Base-by-base conservation (phyloP, 164 flowering plant genomes). In the Akebia trifoliata region DNA sequence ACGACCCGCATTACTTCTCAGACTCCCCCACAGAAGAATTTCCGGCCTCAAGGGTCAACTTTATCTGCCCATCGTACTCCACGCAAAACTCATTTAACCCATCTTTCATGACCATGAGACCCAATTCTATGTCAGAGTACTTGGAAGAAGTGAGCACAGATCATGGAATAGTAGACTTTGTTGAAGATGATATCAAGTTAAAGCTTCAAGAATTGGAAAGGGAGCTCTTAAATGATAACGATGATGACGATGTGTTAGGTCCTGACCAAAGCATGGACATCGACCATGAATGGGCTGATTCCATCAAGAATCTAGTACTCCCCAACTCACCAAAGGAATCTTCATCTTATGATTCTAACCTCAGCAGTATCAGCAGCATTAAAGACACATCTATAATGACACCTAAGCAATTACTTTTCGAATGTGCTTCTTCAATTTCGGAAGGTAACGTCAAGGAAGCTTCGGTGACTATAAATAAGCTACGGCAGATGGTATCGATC, bases 121-220 rank as follows among this genome's bases (percentile, higher is more conserved):
- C 66, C 25, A 40, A 54, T 57, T 64, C 69, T 32, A 72, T 57
- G 2, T 63, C 72, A 18, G 81, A 76, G 40, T 70, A 71, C 70
- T 61, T 80, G 66, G 78, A 72, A 8, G 60, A 50, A 43, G 67
- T 60, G 60, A 78, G 79, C 66, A 68, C 78, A 17, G 83, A 77
- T 57, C 43, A 57, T 21, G 70, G 26, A 31, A 58, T 57, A n/a
- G 26, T 65, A 1, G 74, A 72, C n/a, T 87, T 62, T 57, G 84
- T 80, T 53, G 81, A 76, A 28, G 82, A 77, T 52, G 70, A 64
- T 55, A 55, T 86, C 74, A 82, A 75, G 42, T 50, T 76, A 24
- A 91, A 86, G 74, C 82, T 91, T 62, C 86, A 74, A 70, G 94
- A 91, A 62, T 68, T 91, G 47, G 97, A 91, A 66, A 79, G 82